Evolutionary conservation across 106 monocot genomes (phyloP), one percentile per base, ranked within the genome.

Genomic region (Narthecium ossifragum): DNA sequence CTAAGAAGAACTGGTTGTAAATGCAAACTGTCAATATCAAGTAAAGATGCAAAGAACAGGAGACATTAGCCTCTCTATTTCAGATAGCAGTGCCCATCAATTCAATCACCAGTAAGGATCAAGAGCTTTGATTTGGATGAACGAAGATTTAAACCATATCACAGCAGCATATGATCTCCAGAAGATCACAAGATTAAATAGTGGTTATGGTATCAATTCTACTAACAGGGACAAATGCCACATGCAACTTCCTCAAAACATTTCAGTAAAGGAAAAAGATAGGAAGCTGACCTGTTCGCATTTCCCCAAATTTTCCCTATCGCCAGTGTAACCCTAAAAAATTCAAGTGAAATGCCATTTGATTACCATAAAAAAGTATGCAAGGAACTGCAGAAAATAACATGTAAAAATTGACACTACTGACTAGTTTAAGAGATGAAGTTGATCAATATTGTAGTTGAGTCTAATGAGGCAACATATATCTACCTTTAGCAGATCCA

Each of bases 231-330:
- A n/a, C n/a, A n/a, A n/a, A n/a, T n/a, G n/a, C n/a, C n/a, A n/a
- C n/a, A n/a, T n/a, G n/a, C n/a, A n/a, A n/a, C n/a, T n/a, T n/a
- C n/a, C n/a, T n/a, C n/a, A n/a, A n/a, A n/a, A n/a, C n/a, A 53
- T 12, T 55, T 32, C 15, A 11, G 43, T 43, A 1, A 43, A 43
- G 0, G 18, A 43, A 17, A 17, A 43, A 43, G 11, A 7, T n/a
- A n/a, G n/a, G n/a, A 22, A 67, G 48, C 77, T 67, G 34, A 85
- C 94, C 85, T 83, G 82, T 51, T 94, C 94, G 69, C 94, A 94
- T 80, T 89, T 85, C 31, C 94, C 94, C 45, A 94, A 66, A 53
- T 46, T 78, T 83, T 94, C 83, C 71, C 73, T 85, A 53, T 89
- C 85, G 55, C 94, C 94, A 64, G 55, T 76, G 45, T 76, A 88